Conservation (phyloP, 1,284 basidiomycete genomes). For the Amylostereum chailletii region DNA sequence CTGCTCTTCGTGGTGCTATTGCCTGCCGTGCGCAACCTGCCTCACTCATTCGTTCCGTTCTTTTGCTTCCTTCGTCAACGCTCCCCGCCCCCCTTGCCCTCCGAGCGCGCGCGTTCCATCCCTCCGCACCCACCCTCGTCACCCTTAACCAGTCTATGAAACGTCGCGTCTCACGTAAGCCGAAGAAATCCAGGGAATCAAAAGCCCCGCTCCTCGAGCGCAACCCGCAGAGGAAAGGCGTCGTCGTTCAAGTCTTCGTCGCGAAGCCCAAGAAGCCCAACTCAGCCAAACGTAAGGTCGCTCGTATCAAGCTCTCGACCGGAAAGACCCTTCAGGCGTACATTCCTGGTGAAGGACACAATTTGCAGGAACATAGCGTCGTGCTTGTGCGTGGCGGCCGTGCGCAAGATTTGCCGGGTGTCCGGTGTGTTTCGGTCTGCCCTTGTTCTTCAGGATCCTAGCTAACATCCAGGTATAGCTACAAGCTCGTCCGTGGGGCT, state of each 20-base stretch:
- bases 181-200: slow-evolving; percentile 41
- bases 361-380: slow-evolving; percentile 96
- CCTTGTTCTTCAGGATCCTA: background rate
- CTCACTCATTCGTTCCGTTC: slow-evolving; percentile 13
- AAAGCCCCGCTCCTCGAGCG: slow-evolving; percentile 73
- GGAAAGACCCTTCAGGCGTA: slow-evolving; percentile 91
- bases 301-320: slow-evolving; percentile 86
- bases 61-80: slow-evolving; percentile 2
- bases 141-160: slow-evolving; percentile 83
- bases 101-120: slow-evolving; percentile 49
- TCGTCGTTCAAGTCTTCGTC: slow-evolving; percentile 79
- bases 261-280: slow-evolving; percentile 97
- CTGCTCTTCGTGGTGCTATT: background rate
- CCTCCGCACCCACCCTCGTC: slow-evolving; percentile 44
- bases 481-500: slow-evolving; percentile 92
- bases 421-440: slow-evolving; percentile 54
- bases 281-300: slow-evolving; percentile 96
- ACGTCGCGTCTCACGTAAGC: slow-evolving; percentile 32
- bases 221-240: slow-evolving; percentile 84
- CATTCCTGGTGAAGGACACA: slow-evolving; percentile 97
- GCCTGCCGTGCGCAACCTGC: slow-evolving; percentile 8
- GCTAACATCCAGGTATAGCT: slow-evolving; percentile 40
- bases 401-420: slow-evolving; percentile 96
- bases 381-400: slow-evolving; percentile 91
- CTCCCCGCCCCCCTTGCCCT: slow-evolving; percentile 8